A percentile compares a stretch with the other conserved stretches of the same genome.
Evolutionary conservation across 2,329 filamentous ascomycete genomes (phyloP).

Genomic region (Chrysoporthe cubensis): DNA sequence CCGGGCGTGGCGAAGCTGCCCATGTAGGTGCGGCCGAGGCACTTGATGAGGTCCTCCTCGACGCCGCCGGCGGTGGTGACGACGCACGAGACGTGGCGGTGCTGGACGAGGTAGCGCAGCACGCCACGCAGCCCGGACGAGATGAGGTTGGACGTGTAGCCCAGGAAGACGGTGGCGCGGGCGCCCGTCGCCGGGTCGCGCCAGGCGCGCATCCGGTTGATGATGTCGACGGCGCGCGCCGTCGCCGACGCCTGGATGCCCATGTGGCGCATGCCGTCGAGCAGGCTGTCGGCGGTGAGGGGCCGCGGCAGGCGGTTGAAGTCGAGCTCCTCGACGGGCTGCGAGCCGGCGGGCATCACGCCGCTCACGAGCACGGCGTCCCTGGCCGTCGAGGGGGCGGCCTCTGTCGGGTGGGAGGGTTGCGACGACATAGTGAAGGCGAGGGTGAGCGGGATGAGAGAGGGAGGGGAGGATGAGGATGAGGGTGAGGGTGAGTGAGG

Average conservation of each 20-base stretch:
- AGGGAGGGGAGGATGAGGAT: not conserved
- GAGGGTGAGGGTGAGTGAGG: too few species aligned
- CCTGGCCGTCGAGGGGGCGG: constrained; percentile 65
- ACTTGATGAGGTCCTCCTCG: constrained; percentile 99
- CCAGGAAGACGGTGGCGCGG: constrained; percentile 91
- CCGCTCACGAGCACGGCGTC: constrained; percentile 86
- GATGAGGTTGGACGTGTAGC: constrained; percentile 97
- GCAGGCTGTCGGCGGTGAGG: constrained; percentile 84
- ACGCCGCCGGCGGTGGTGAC: constrained; percentile 95
- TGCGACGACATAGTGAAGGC: not conserved
- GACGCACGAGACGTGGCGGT: constrained; percentile 88
- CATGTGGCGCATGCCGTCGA: constrained; percentile 82
- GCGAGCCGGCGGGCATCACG: constrained; percentile 76
- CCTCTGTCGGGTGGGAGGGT: constrained; percentile 40
- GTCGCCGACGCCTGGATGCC: constrained; percentile 75
- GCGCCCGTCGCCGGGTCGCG: constrained; percentile 77
- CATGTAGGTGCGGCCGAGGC: constrained; percentile 90
- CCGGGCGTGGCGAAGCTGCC: constrained; percentile 76
- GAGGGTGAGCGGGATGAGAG: not conserved
- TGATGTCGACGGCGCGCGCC: constrained; percentile 84
- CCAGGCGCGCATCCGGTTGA: constrained; percentile 93
- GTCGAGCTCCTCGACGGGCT: constrained; percentile 86
- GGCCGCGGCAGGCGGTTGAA: constrained; percentile 80
- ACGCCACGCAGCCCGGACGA: constrained; percentile 93
- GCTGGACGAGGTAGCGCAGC: constrained; percentile 88